Evolutionary conservation across 192 early-diverging fungal species (phyloP), one percentile per base, ranked within the genome.

Genomic region (Gryganskiella cystojenkinii): DNA sequence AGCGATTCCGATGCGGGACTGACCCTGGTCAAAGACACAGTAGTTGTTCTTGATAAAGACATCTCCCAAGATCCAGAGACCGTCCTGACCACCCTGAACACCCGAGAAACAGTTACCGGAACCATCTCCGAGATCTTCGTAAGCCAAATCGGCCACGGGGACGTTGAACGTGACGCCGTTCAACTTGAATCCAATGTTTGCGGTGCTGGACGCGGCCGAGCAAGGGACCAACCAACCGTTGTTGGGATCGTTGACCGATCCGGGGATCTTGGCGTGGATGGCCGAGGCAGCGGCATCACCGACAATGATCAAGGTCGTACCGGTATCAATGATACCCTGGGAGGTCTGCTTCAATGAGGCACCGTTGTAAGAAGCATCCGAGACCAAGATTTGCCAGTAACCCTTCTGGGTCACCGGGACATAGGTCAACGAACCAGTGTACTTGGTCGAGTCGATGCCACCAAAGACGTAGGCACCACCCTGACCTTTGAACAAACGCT

Each of bases 11-110:
- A 90, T 81, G 15, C 81, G 76, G 19, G 47, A 50, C 33, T 80
- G 62, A 22, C 76, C 81, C 15, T 87, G 86, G 37, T 85, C 74
- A 59, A 86, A 90, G 53, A 87, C 85, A 31, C 84, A 78, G 51
- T 89, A 90, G 67, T 85, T 84, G 35, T 86, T 86, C 60, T 85
- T 85, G 45, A 90, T 57, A 68, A 90, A 90, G 24, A 85, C 80
- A 67, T 88, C 87, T 57, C 89, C 89, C 20, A 90, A 63, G 47
- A 90, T 90, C 5, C 55, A 54, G 45, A 73, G 56, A 33, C 51
- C 31, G 15, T 64, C 44, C 31, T 57, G 24, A 44, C 43, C 57
- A 49, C 67, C 65, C 43, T 57, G 64, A 30, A 75, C 61, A 30
- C 72, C 61, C 50, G 28, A 45, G 47, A 63, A 61, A 46, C 40